phyloP scores from a whole-genome alignment of 176 grass and related monocot genomes.

The Eragrostis nindensis region DNA sequence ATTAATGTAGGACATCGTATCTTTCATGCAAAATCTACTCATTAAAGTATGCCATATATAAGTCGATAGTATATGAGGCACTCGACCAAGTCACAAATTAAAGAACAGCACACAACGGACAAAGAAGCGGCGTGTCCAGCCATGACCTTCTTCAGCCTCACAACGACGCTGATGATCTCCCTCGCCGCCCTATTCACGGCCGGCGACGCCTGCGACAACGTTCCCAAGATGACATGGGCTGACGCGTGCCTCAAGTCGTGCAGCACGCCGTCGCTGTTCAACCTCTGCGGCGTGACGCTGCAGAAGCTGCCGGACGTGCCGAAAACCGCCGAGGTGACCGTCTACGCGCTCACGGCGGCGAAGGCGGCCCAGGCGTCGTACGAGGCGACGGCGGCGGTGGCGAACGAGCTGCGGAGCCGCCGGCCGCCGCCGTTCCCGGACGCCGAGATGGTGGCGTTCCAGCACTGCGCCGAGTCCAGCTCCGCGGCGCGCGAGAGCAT shows the following conservation, averaged over 20 bases:
- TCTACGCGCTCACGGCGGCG: not conserved
- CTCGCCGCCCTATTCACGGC: not conserved
- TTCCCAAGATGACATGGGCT: constrained; percentile 10
- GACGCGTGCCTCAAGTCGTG: not conserved
- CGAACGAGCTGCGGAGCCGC: too few relatives aligned
- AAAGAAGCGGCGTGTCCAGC: too few relatives aligned
- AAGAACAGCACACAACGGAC: too few relatives aligned
- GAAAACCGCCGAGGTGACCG: not conserved
- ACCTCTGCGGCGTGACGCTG: not conserved
- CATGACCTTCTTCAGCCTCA: not conserved
- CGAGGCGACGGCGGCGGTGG: not conserved
- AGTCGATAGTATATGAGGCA: too few relatives aligned
- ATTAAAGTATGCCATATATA: too few relatives aligned
- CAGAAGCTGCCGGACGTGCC: not conserved
- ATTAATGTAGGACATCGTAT: too few relatives aligned
- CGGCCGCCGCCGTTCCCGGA: fast-evolving
- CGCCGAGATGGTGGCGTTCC: not conserved
- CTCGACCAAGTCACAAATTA: too few relatives aligned
- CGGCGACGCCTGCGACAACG: not conserved
- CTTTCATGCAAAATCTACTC: too few relatives aligned
- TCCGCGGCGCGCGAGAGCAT: not conserved
- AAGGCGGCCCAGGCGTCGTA: not conserved
- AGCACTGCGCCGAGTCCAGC: not conserved
- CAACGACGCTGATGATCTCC: not conserved
- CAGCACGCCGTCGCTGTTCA: not conserved